Evolutionary conservation across 805 yeast genomes (phyloP).

Genomic region (Zygoascus flipseniorum): DNA sequence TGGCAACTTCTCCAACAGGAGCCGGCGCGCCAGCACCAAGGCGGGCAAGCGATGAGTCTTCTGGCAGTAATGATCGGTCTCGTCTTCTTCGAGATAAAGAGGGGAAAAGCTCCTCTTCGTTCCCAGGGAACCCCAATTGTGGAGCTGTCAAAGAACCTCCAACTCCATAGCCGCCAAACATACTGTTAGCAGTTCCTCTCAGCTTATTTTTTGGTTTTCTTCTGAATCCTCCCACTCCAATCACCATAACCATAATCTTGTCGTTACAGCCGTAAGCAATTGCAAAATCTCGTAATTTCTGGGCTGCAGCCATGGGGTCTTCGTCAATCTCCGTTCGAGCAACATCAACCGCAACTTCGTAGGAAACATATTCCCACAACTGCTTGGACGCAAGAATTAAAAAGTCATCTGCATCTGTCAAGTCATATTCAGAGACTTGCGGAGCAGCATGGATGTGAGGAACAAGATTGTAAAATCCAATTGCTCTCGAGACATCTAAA

Average conservation of each 20-base stretch:
- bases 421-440: constrained; percentile 50
- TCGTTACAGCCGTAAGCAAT: constrained; percentile 82
- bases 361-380: constrained; percentile 77
- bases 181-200: constrained; percentile 5
- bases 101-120: constrained; percentile 27
- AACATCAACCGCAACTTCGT: constrained; percentile 84
- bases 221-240: constrained; percentile 38
- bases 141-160: not conserved
- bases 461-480: constrained; percentile 76
- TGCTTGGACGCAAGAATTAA: constrained; percentile 75
- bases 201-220: constrained; percentile 8
- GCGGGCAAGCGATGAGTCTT: constrained; percentile 73
- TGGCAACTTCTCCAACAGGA: constrained; percentile 88
- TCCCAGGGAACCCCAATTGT: not conserved
- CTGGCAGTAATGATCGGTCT: constrained; percentile 45
- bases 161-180: constrained; percentile 2
- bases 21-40: constrained; percentile 81
- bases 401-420: constrained; percentile 71
- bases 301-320: constrained; percentile 87
- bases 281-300: constrained; percentile 87
- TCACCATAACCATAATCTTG: constrained; percentile 70
- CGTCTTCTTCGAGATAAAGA: constrained; percentile 33
- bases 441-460: constrained; percentile 91
- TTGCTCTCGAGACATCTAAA: constrained; percentile 78
- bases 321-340: constrained; percentile 57